Percentiles rank a stretch among this genome's conserved stretches.
phyloP scores from a whole-genome alignment of 306 rosid species.

The Cucurbita pepo region DNA sequence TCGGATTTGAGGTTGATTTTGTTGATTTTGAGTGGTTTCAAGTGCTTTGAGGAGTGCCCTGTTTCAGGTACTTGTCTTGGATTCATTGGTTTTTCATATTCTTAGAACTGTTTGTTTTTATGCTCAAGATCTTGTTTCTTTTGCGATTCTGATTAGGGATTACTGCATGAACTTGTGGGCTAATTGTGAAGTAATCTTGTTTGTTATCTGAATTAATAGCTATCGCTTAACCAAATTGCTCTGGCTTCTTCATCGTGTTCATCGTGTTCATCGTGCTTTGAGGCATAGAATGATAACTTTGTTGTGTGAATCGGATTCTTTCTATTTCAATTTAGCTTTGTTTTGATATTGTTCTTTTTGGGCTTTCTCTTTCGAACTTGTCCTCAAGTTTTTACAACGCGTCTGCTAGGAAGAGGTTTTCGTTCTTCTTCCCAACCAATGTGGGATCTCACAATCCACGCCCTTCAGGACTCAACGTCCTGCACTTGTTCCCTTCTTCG shows the following conservation, averaged over 20 bases:
- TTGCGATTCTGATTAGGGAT: not conserved
- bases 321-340: not conserved
- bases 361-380: too few relatives aligned
- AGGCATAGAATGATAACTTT: not conserved
- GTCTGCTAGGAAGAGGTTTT: too few relatives aligned
- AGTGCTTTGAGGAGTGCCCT: not conserved
- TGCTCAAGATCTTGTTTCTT: not conserved
- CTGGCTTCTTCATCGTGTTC: not conserved
- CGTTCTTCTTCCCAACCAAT: too few relatives aligned
- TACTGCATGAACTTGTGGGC: not conserved
- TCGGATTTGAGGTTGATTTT: not conserved
- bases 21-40: not conserved
- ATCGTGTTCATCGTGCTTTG: not conserved
- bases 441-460: too few relatives aligned
- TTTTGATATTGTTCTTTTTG: not conserved
- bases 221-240: not conserved
- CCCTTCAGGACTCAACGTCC: too few relatives aligned
- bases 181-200: not conserved
- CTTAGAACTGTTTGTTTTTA: not conserved
- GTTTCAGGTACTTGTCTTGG: not conserved
- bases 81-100: not conserved
- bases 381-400: too few relatives aligned
- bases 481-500: too few relatives aligned
- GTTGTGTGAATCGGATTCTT: not conserved
- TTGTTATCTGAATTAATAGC: not conserved